Percentiles rank a stretch among this genome's conserved stretches.
These are phyloP conservation scores for Logfia minima DNA, from an alignment of 129 eudicot genomes.

Conservation along the genomic window DNA sequence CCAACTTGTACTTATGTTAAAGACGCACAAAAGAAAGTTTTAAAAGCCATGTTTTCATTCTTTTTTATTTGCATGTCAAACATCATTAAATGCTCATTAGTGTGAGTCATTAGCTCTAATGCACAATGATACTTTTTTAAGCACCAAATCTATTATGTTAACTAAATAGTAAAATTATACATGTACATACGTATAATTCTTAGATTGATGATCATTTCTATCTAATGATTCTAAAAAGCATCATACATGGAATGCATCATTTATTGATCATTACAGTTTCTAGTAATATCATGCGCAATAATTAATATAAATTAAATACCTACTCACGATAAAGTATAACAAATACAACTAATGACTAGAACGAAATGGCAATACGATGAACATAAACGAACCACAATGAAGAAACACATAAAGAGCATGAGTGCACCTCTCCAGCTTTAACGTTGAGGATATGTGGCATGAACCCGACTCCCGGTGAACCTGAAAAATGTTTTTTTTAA, in stretches of 20 bases:
- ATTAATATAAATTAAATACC: background rate
- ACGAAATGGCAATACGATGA: background rate
- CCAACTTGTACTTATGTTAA: background rate
- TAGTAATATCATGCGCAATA: background rate
- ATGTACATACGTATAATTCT: background rate
- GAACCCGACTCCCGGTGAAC: conserved; percentile 53
- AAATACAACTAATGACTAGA: background rate
- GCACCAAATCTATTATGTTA: background rate
- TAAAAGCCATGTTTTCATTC: background rate
- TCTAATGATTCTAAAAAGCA: background rate
- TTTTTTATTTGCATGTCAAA: background rate
- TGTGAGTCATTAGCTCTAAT: background rate
- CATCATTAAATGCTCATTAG: background rate
- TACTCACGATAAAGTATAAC: background rate
- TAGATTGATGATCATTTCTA: background rate
- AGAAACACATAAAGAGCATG: conserved; percentile 12
- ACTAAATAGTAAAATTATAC: background rate
- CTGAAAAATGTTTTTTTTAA: conserved; percentile 35
- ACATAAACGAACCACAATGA: conserved; percentile 11
- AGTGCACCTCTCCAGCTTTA: conserved; percentile 57
- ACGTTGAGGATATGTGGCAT: conserved; percentile 50
- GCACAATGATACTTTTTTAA: background rate
- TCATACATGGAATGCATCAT: background rate
- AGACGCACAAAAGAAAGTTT: background rate
- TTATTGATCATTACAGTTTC: background rate